These are phyloP conservation scores for Paecilomyces variotii DNA, from an alignment of 2,329 filamentous ascomycete species.

Conservation along the genomic window DNA sequence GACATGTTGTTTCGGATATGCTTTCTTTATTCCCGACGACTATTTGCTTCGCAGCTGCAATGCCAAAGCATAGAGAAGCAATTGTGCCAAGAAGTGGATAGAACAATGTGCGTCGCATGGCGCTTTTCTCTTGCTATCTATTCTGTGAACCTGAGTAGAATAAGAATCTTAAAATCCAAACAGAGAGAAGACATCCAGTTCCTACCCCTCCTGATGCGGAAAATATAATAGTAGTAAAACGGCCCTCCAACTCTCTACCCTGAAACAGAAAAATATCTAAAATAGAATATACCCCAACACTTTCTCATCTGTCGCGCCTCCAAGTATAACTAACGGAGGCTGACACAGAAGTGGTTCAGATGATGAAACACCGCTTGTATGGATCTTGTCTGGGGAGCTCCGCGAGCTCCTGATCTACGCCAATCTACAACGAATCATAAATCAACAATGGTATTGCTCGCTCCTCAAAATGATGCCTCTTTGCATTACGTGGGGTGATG, in stretches of 20 bases:
- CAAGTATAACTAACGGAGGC: not conserved
- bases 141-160: not conserved
- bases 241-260: not conserved
- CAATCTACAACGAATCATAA: not conserved
- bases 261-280: not conserved
- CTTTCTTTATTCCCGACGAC: not conserved
- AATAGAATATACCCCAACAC: not conserved
- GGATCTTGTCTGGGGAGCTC: not conserved
- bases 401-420: not conserved
- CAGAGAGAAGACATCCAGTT: not conserved
- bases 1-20: not conserved
- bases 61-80: not conserved
- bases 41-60: not conserved
- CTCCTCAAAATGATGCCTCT: not conserved
- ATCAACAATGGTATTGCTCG: not conserved
- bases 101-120: not conserved
- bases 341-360: not conserved
- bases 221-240: not conserved
- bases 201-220: not conserved
- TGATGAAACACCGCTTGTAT: not conserved
- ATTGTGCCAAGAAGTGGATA: not conserved
- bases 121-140: not conserved
- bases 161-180: not conserved
- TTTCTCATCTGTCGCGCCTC: not conserved
- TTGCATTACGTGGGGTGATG: not conserved